Evolutionary conservation across 2,329 filamentous ascomycete genomes (phyloP), one percentile per base, ranked within the genome.

Genomic region (Cladosporium colombiae): DNA sequence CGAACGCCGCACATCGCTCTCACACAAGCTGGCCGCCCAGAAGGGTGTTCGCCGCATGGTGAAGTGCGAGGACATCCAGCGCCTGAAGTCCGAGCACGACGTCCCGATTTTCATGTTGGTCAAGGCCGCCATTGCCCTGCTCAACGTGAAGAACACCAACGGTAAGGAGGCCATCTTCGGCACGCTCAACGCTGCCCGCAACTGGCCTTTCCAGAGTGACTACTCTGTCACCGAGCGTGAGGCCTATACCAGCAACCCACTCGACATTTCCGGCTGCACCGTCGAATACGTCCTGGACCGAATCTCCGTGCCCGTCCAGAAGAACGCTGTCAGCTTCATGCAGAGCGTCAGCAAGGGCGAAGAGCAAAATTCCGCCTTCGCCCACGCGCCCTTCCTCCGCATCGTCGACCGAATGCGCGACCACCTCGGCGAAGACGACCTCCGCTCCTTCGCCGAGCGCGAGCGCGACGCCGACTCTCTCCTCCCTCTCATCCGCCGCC

Each of bases 201-300:
- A 71, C 7, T 76, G 74, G 74, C 74, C 74, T 11, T 76, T 76
- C 66, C 66, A 65, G 56, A 71, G 70, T 3, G 73, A 74, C 56
- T 76, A 73, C 68, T 68, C 66, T 40, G 68, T 69, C 5, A 65
- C 70, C 11, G 73, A 76, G 46, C 68, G 73, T 6, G 72, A 74
- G 53, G 68, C 67, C 5, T 74, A 71, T 68, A 68, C 67, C 37
- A 69, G 69, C 31, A 76, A 76, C 62, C 73, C 74, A 2, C 70
- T 76, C 8, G 73, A 76, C 67, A 72, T 75, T 57, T 74, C 73
- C n/a, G 74, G 74, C 60, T 75, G 73, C 68, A 76, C 74, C n/a
- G 73, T 71, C 21, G 74, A 76, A 52, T 75, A 75, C 64, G 71
- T 75, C 35, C 72, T 76, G 27, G 73, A 76, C 64, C 68, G 73